phyloP scores from a whole-genome alignment of 2,329 filamentous ascomycete genomes.

The Trichoderma arundinaceum region DNA sequence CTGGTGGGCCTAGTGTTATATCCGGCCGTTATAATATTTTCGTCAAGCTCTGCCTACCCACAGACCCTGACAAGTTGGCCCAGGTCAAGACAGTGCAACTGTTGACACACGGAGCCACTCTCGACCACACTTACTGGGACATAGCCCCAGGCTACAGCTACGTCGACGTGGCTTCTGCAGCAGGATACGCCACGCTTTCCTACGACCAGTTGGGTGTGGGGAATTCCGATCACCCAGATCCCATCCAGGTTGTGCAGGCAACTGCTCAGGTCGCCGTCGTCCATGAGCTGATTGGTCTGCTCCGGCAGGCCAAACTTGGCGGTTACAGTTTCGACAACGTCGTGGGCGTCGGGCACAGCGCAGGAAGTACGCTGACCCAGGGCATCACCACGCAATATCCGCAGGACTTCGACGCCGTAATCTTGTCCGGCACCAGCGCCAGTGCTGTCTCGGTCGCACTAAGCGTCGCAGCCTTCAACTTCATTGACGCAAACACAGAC shows the following conservation, averaged over 20 bases:
- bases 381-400: slow-evolving; percentile 19
- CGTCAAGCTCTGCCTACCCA: slow-evolving; percentile 16
- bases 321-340: slow-evolving; percentile 9
- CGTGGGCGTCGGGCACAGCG: slow-evolving; percentile 19
- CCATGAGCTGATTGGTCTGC: not conserved
- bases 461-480: slow-evolving; percentile 9
- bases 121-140: slow-evolving; percentile 21
- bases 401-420: not conserved
- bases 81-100: slow-evolving; percentile 17
- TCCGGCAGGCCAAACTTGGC: not conserved
- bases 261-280: slow-evolving; percentile 4
- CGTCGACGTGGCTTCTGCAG: slow-evolving; percentile 12
- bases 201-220: slow-evolving; percentile 22
- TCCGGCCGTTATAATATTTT: slow-evolving; percentile 13
- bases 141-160: slow-evolving; percentile 14
- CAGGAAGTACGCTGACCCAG: slow-evolving; percentile 11
- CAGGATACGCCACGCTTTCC: slow-evolving; percentile 15
- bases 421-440: slow-evolving; percentile 18
- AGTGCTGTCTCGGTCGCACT: slow-evolving; percentile 13
- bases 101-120: slow-evolving; percentile 17
- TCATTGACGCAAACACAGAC: slow-evolving; percentile 13
- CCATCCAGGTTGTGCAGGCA: slow-evolving; percentile 12
- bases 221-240: slow-evolving; percentile 9
- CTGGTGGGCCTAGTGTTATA: not conserved
- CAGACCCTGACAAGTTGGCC: not conserved